Conservation (phyloP, 2,329 filamentous ascomycete genomes). For the Sordariomycetes sp. region DNA sequence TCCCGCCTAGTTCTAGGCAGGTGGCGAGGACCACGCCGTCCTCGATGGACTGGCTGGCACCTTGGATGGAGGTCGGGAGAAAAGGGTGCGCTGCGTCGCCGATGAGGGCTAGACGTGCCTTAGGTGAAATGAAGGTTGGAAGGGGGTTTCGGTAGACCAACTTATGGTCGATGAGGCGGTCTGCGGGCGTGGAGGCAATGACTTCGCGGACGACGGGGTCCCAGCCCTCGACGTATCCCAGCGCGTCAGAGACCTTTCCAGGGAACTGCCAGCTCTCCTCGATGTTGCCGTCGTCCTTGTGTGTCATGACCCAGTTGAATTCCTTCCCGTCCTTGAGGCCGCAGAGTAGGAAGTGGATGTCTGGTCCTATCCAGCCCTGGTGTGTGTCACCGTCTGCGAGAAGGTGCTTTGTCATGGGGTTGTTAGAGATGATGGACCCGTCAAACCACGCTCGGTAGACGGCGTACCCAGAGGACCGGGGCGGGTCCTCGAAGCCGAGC, state of each 20-base stretch:
- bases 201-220: constrained; percentile 20
- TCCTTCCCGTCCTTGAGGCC: constrained; percentile 41
- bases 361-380: constrained; percentile 7
- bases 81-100: constrained; percentile 27
- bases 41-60: constrained; percentile 25
- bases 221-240: constrained; percentile 35
- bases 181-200: constrained; percentile 26
- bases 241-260: constrained; percentile 35
- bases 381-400: background rate
- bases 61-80: constrained; percentile 23
- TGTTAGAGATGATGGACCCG: background rate
- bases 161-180: constrained; percentile 31
- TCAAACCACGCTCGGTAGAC: constrained; percentile 36
- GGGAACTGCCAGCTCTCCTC: constrained; percentile 41
- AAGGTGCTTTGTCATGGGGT: background rate
- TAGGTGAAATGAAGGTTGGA: constrained; percentile 23
- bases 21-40: constrained; percentile 24
- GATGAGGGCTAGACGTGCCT: constrained; percentile 19
- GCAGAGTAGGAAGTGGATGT: constrained; percentile 40
- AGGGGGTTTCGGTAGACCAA: constrained; percentile 33
- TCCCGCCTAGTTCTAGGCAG: constrained; percentile 13
- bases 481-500: constrained; percentile 35
- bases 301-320: constrained; percentile 45
- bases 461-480: constrained; percentile 35
- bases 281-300: constrained; percentile 38